Evolutionary conservation across 306 rosid species (phyloP).

Genomic region (Malus domestica): ASM211411v1 NC_041797.1:766001-766500

Average conservation of each 20-base stretch:
- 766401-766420: slow-evolving; percentile 81
- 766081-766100: neutral
- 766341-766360: slow-evolving; percentile 73
- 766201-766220: neutral
- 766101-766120: slow-evolving; percentile 54
- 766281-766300: slow-evolving; percentile 7
- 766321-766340: slow-evolving; percentile 69
- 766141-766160: slow-evolving; percentile 89
- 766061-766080: neutral
- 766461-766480: slow-evolving; percentile 93
- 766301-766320: slow-evolving; percentile 81
- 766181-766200: neutral
- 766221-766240: neutral
- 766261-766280: neutral
- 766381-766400: slow-evolving; percentile 92
- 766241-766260: neutral
- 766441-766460: slow-evolving; percentile 80
- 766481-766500: slow-evolving; percentile 74
- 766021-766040: neutral
- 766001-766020: slow-evolving; percentile 34
- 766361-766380: slow-evolving; percentile 80
- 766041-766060: neutral
- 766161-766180: neutral
- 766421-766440: slow-evolving; percentile 85
- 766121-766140: slow-evolving; percentile 82